Evolutionary conservation across 805 yeast genomes (phyloP).

Genomic region (Candida railenensis): DNA sequence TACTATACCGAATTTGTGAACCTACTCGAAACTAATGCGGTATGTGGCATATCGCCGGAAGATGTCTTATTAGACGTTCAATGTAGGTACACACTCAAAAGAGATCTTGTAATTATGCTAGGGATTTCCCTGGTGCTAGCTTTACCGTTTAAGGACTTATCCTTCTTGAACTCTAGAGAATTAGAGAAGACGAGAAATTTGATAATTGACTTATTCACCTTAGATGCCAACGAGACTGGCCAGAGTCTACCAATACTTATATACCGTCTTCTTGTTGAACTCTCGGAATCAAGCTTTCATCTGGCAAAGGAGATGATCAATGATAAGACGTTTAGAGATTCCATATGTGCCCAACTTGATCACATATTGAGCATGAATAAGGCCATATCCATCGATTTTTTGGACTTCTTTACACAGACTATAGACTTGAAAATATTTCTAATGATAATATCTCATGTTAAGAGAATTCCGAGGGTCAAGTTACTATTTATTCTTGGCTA

Average conservation of each 20-base stretch:
- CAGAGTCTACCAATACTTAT: not conserved
- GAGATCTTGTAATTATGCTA: slow-evolving; percentile 23
- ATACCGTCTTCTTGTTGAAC: slow-evolving; percentile 15
- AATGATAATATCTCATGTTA: slow-evolving; percentile 24
- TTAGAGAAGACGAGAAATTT: slow-evolving; percentile 9
- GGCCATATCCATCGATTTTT: slow-evolving; percentile 12
- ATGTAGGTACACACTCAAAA: slow-evolving; percentile 9
- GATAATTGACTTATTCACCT: slow-evolving; percentile 18
- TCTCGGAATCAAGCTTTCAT: slow-evolving; percentile 20
- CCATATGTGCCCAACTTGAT: not conserved
- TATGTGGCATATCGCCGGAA: slow-evolving; percentile 3
- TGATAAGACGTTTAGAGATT: not conserved
- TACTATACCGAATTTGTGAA: slow-evolving; percentile 22
- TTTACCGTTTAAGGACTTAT: slow-evolving; percentile 28
- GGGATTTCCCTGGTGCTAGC: slow-evolving; percentile 23
- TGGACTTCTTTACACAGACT: slow-evolving; percentile 20
- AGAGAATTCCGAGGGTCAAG: slow-evolving; percentile 20
- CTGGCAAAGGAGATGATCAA: slow-evolving; percentile 11
- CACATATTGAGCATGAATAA: not conserved
- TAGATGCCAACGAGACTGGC: slow-evolving; percentile 8
- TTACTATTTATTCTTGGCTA: slow-evolving; percentile 29
- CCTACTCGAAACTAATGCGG: slow-evolving; percentile 8
- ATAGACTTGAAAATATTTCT: slow-evolving; percentile 33
- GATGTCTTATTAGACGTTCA: slow-evolving; percentile 5
- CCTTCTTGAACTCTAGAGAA: slow-evolving; percentile 18